Percentiles rank a stretch among this genome's conserved stretches.
Conservation (phyloP, 164 flowering plant species). For the Umbilicus rupestris region DNA sequence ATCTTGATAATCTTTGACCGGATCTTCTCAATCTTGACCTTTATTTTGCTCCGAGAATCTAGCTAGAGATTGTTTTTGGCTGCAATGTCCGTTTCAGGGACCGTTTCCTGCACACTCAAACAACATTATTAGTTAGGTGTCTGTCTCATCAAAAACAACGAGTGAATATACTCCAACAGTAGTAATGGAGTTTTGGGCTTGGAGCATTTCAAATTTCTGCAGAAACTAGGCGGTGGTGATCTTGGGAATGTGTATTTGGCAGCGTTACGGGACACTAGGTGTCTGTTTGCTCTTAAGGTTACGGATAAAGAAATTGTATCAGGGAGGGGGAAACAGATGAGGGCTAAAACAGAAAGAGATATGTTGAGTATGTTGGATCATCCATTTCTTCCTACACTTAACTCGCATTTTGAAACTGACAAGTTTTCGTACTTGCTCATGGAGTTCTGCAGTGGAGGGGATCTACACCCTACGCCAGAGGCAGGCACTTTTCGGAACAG, state of each 20-base stretch:
- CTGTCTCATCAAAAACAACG: too few species aligned
- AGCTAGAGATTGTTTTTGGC: too few species aligned
- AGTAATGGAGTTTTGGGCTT: constrained; percentile 55
- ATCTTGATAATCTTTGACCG: too few species aligned
- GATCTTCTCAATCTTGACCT: too few species aligned
- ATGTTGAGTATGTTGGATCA: constrained; percentile 70
- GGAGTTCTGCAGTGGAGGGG: constrained; percentile 91
- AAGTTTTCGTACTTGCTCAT: constrained; percentile 79
- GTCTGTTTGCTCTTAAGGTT: constrained; percentile 77
- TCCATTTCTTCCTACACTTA: constrained; percentile 78
- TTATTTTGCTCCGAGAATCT: too few species aligned
- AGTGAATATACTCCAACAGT: too few species aligned
- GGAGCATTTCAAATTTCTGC: constrained; percentile 63
- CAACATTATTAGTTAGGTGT: too few species aligned
- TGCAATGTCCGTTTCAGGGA: too few species aligned
- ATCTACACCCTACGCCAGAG: constrained; percentile 77
- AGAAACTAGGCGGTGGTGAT: constrained; percentile 80
- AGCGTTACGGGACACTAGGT: constrained; percentile 57
- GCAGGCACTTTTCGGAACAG: constrained; percentile 64
- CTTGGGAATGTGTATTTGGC: constrained; percentile 85
- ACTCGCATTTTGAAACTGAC: constrained; percentile 76
- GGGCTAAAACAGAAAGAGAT: constrained; percentile 76
- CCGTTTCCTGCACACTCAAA: too few species aligned
- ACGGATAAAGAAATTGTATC: constrained; percentile 76
- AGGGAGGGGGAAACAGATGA: constrained; percentile 57